phyloP scores from a whole-genome alignment of 768 basidiomycete species.

The Lyophyllum atratum region DNA sequence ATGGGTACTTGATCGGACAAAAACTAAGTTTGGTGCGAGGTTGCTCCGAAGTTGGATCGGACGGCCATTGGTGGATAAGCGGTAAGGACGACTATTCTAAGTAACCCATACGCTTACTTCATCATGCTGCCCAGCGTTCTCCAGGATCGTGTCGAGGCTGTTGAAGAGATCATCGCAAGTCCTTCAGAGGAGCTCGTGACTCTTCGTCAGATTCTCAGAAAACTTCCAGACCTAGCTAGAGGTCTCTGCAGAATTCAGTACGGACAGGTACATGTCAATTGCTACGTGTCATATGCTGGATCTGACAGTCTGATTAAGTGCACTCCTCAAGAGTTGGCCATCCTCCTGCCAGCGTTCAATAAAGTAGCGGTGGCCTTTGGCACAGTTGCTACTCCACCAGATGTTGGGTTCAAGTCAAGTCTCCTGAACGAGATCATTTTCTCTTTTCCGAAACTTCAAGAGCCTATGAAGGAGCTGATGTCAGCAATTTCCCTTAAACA shows the following conservation, averaged over 20 bases:
- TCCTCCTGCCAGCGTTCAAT: slow-evolving; percentile 74
- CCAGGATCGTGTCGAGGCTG: slow-evolving; percentile 77
- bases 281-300: background rate
- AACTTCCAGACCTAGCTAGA: slow-evolving; percentile 84
- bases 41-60: slow-evolving; percentile 86
- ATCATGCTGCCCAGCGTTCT: slow-evolving; percentile 50
- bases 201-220: slow-evolving; percentile 68
- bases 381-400: slow-evolving; percentile 37
- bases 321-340: slow-evolving; percentile 78
- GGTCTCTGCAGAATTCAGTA: slow-evolving; percentile 91
- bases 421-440: slow-evolving; percentile 72
- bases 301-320: slow-evolving; percentile 48
- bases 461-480: slow-evolving; percentile 55
- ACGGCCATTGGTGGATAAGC: slow-evolving; percentile 74
- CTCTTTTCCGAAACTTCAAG: slow-evolving; percentile 65
- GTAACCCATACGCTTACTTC: background rate
- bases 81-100: slow-evolving; percentile 38
- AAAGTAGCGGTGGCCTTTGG: slow-evolving; percentile 70
- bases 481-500: slow-evolving; percentile 57
- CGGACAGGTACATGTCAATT: slow-evolving; percentile 68
- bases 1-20: slow-evolving; percentile 84
- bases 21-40: slow-evolving; percentile 87
- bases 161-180: slow-evolving; percentile 76
- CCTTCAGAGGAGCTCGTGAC: slow-evolving; percentile 61
- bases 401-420: slow-evolving; percentile 61